Evolutionary conservation across 1,139 yeast species (phyloP).

Genomic region (Blastobotrys buckinghamii): DNA sequence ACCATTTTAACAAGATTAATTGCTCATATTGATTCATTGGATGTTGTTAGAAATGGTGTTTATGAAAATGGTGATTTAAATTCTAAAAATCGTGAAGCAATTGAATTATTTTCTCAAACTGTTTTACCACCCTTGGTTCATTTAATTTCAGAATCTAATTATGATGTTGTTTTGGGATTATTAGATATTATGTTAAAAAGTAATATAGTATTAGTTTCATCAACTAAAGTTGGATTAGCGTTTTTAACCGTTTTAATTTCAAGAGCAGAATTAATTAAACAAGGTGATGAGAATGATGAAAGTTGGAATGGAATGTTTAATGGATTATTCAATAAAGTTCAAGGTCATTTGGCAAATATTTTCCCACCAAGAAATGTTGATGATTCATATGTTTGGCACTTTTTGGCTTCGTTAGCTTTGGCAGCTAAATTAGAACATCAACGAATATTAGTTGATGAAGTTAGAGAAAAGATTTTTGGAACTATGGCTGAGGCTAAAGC

Average conservation of each 20-base stretch:
- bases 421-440: conserved; percentile 93
- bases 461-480: conserved; percentile 88
- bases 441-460: conserved; percentile 90
- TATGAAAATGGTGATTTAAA: conserved; percentile 55
- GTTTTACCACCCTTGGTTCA: conserved; percentile 83
- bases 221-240: conserved; percentile 82
- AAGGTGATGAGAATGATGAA: conserved; percentile 50
- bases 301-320: conserved; percentile 85
- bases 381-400: conserved; percentile 93
- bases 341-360: conserved; percentile 68
- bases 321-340: conserved; percentile 70
- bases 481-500: conserved; percentile 80
- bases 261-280: conserved; percentile 87
- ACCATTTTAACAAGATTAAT: conserved; percentile 75
- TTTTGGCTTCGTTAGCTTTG: conserved; percentile 86
- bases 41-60: conserved; percentile 72
- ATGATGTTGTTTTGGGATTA: conserved; percentile 78
- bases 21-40: conserved; percentile 74
- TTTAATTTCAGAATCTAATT: conserved; percentile 75
- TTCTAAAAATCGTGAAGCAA: conserved; percentile 51
- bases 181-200: conserved; percentile 61
- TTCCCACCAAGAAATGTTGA: conserved; percentile 77
- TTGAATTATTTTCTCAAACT: conserved; percentile 76
- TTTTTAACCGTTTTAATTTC: conserved; percentile 83
- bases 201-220: conserved; percentile 61